phyloP scores from a whole-genome alignment of 768 basidiomycete species.

The Nevesoporus exiguus region DNA sequence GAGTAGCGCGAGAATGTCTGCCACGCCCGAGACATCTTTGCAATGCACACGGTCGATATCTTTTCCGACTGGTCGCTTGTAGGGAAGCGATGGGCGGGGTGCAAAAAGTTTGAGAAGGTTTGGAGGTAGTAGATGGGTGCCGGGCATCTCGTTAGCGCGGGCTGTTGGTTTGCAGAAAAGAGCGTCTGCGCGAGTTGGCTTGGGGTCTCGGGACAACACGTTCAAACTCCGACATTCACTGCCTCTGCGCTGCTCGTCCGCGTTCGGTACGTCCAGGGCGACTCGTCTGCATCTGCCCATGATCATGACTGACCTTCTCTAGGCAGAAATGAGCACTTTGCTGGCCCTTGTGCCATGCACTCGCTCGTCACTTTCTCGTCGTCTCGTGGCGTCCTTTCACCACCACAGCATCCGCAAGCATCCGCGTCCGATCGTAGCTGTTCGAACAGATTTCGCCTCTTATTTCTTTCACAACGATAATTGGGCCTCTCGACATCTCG shows the following conservation, averaged over 20 bases:
- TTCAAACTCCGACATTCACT: slow-evolving; percentile 31
- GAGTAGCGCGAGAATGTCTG: slow-evolving; percentile 62
- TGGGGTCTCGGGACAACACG: slow-evolving; percentile 9
- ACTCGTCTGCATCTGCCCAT: background rate
- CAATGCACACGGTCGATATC: slow-evolving; percentile 71
- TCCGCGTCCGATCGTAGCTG: slow-evolving; percentile 3
- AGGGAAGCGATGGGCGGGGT: slow-evolving; percentile 87
- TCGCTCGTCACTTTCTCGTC: slow-evolving; percentile 9
- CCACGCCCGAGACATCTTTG: slow-evolving; percentile 79
- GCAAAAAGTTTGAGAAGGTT: slow-evolving; percentile 97
- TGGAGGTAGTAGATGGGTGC: slow-evolving; percentile 88
- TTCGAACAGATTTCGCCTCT: slow-evolving; percentile 39
- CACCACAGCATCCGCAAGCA: background rate
- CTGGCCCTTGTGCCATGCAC: slow-evolving; percentile 14
- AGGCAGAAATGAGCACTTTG: slow-evolving; percentile 20
- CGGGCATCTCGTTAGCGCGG: slow-evolving; percentile 39
- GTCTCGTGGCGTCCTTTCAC: slow-evolving; percentile 1
- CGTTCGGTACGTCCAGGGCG: slow-evolving; percentile 1
- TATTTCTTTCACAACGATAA: slow-evolving; percentile 64
- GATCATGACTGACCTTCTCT: background rate
- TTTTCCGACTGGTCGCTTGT: slow-evolving; percentile 77
- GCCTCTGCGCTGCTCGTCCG: background rate
- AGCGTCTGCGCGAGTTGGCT: background rate
- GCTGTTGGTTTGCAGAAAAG: background rate
- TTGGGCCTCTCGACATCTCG: slow-evolving; percentile 37